Base-by-base conservation (phyloP, 129 eudicot species). In the Flaveria brownii region DNA sequence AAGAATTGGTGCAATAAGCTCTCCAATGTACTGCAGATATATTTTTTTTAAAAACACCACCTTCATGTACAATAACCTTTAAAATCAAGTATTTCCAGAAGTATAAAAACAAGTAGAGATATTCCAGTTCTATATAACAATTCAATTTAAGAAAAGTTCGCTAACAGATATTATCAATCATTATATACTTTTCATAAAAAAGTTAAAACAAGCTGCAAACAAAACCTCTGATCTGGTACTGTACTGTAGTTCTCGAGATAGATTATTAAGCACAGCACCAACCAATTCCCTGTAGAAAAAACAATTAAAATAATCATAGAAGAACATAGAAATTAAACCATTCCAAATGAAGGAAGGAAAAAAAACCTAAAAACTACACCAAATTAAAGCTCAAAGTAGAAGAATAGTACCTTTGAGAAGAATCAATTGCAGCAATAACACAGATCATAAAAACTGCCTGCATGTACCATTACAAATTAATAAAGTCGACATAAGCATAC, bases 391-490 rank as follows among this genome's bases (percentile, higher is more conserved):
- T 66, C 17, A 41, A 66, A 54, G 73, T 51, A 49, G 47, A 28
- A 68, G 60, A 76, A 67, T 41, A 64, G 30, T 78, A 91, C 98
- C 99, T 89, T 65, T 84, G 96, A 67, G 87, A 79, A 52, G 96
- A 88, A 84, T 89, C 88, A 57, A 82, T 86, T 16, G 99, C 99
- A 73, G 99, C 89, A 82, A 95, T 79, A 75, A 80, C 97, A 75
- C 96, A 91, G 47, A 95, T 80, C 87, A 87, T 87, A 74, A 95
- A 95, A 55, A 91, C 88, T 68, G 91, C 97, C 99, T 95, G 93
- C 94, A 87, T 28, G 30, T 61, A 56, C 75, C 76, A 84, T 42
- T 36, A 65, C 57, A 51, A 73, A 11, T 63, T 43, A 13, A 62
- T 50, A 50, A 55, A 23, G 54, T 55, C 60, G 56, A 56, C 2